Evolutionary conservation across 2,329 filamentous ascomycete genomes (phyloP).

Genomic region (Diatrype stigma): DNA sequence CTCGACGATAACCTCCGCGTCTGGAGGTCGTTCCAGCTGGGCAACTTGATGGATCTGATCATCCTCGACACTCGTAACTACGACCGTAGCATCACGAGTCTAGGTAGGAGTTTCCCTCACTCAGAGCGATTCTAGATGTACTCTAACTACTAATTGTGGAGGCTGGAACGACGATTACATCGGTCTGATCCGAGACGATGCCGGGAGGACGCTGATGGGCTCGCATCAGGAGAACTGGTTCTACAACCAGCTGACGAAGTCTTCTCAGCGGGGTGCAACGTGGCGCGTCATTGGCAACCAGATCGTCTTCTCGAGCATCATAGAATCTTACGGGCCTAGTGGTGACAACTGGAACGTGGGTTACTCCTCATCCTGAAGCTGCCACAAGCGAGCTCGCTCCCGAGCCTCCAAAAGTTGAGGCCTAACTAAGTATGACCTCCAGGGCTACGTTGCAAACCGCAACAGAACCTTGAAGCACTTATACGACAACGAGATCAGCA

Average conservation of each 20-base stretch:
- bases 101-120: too few relatives aligned
- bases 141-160: constrained; percentile 28
- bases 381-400: too few relatives aligned
- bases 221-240: constrained; percentile 72
- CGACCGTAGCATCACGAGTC: constrained; percentile 58
- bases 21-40: constrained; percentile 64
- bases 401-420: background rate
- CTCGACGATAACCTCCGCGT: constrained; percentile 67
- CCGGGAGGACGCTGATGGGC: constrained; percentile 67
- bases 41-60: constrained; percentile 60
- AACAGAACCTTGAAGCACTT: constrained; percentile 67
- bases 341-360: constrained; percentile 33
- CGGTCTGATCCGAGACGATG: constrained; percentile 59
- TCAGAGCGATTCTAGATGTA: background rate
- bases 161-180: constrained; percentile 61
- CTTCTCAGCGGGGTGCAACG: constrained; percentile 58
- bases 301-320: constrained; percentile 59
- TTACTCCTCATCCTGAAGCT: too few relatives aligned
- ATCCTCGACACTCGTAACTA: constrained; percentile 68
- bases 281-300: constrained; percentile 73
- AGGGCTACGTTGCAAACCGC: constrained; percentile 65
- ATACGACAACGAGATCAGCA: constrained; percentile 63
- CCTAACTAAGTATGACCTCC: constrained; percentile 27
- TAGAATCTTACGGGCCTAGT: constrained; percentile 27
- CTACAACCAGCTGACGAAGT: constrained; percentile 54